Conservation (phyloP, 164 flowering plant species). For the grape (Vitis vinifera) region DNA sequence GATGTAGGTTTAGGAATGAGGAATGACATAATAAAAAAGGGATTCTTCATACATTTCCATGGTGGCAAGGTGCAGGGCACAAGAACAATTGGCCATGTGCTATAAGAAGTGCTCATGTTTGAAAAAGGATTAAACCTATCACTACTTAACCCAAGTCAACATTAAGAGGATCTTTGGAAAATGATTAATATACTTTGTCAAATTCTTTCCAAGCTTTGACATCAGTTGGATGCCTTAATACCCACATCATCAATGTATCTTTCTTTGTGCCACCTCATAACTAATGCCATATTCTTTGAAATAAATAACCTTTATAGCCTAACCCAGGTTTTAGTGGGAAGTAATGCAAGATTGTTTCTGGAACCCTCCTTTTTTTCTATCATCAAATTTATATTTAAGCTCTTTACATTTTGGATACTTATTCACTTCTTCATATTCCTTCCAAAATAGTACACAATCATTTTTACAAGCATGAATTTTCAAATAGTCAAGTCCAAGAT, state of each 20-base stretch:
- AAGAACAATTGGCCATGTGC: not conserved
- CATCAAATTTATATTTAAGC: not conserved
- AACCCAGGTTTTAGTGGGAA: not conserved
- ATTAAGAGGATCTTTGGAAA: conserved; percentile 11
- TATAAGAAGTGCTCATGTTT: not conserved
- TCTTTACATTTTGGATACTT: not conserved
- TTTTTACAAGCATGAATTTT: conserved; percentile 8
- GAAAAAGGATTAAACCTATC: conserved; percentile 2
- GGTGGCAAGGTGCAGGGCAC: no score
- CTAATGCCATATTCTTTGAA: not conserved
- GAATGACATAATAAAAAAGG: not conserved
- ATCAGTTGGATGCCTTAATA: not conserved
- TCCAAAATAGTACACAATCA: conserved; percentile 6
- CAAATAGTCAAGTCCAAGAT: conserved; percentile 3
- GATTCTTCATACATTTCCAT: not conserved
- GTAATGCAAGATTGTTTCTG: conserved; percentile 1
- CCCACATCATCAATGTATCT: not conserved
- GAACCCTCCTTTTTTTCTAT: not conserved
- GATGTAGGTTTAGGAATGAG: no score
- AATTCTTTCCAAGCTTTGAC: not conserved
- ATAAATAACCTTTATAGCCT: not conserved
- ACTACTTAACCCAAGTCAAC: not conserved
- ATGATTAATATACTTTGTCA: not conserved
- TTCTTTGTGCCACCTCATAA: conserved; percentile 9
- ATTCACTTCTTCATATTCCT: not conserved